These are phyloP conservation scores for Pseudopyricularia javanii DNA, from an alignment of 2,329 filamentous ascomycete species.

Conservation along the genomic window DNA sequence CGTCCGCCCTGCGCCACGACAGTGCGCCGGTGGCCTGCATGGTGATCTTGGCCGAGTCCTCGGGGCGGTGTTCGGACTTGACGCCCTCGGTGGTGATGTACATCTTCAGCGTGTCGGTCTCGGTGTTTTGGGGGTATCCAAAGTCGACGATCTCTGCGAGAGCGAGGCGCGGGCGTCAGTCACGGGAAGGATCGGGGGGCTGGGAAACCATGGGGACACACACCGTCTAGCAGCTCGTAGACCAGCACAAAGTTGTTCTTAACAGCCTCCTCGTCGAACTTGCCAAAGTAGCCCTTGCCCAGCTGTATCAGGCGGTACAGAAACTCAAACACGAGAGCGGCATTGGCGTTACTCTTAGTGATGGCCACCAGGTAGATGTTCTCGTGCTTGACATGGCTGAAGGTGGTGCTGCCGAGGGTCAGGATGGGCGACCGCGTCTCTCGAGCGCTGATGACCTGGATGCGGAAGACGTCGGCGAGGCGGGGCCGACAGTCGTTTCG, in stretches of 20 bases:
- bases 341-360: constrained; percentile 98
- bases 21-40: constrained; percentile 97
- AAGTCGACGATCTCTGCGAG: constrained; percentile 91
- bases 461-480: constrained; percentile 96
- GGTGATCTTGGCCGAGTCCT: constrained; percentile 95
- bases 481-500: constrained; percentile 96
- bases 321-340: constrained; percentile 95
- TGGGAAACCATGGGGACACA: no score
- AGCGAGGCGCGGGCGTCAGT: background rate
- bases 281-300: constrained; percentile 93
- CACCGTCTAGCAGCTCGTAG: constrained; percentile 91
- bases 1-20: constrained; percentile 93
- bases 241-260: constrained; percentile 99
- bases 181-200: background rate
- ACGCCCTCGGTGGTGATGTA: constrained; percentile 99
- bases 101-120: constrained; percentile 98
- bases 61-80: constrained; percentile 76
- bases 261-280: constrained; percentile 97
- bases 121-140: constrained; percentile 96
- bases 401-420: constrained; percentile 93
- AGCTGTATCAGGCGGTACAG: constrained; percentile 83
- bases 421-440: constrained; percentile 96
- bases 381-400: constrained; percentile 98
- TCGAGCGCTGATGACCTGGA: constrained; percentile 97
- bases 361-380: constrained; percentile 97